A percentile compares a stretch with the other conserved stretches of the same genome.
Evolutionary conservation across 2,329 filamentous ascomycete species (phyloP).

Genomic region (Exophiala phaeomuriformis): DNA sequence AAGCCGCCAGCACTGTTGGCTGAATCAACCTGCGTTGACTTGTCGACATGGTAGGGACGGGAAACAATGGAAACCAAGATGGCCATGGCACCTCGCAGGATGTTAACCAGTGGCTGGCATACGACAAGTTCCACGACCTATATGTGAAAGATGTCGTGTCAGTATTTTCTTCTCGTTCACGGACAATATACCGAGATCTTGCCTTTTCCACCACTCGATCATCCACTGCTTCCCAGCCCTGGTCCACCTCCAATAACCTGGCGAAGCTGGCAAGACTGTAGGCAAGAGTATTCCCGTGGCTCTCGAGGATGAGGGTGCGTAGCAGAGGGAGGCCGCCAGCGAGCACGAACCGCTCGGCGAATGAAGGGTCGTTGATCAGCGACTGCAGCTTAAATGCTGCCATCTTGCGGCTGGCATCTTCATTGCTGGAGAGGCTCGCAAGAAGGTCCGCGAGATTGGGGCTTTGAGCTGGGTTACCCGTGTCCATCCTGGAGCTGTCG

Average conservation of each 20-base stretch:
- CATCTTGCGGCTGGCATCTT: slow-evolving; percentile 95
- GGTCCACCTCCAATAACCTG: slow-evolving; percentile 85
- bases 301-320: slow-evolving; percentile 72
- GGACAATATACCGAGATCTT: slow-evolving; percentile 1
- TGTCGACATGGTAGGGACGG: slow-evolving; percentile 60
- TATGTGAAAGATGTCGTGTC: slow-evolving; percentile 3
- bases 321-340: slow-evolving; percentile 77
- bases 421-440: slow-evolving; percentile 52
- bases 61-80: slow-evolving; percentile 90
- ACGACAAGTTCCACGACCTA: slow-evolving; percentile 86
- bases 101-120: slow-evolving; percentile 92
- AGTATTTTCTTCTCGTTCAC: slow-evolving; percentile 1
- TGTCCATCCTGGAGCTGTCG: slow-evolving; percentile 16
- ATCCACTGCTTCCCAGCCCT: slow-evolving; percentile 75
- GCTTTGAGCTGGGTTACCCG: slow-evolving; percentile 16
- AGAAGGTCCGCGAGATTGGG: slow-evolving; percentile 51
- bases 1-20: slow-evolving; percentile 59
- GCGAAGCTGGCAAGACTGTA: slow-evolving; percentile 88
- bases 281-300: slow-evolving; percentile 87
- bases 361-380: slow-evolving; percentile 90
- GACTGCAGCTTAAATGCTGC: slow-evolving; percentile 96
- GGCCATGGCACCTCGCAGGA: slow-evolving; percentile 91
- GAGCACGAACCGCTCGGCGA: slow-evolving; percentile 91
- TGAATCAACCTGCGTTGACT: slow-evolving; percentile 49
- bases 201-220: slow-evolving; percentile 50